Evolutionary conservation across 2,329 filamentous ascomycete species (phyloP).

Genomic region (Coniochaeta ligniaria): DNA sequence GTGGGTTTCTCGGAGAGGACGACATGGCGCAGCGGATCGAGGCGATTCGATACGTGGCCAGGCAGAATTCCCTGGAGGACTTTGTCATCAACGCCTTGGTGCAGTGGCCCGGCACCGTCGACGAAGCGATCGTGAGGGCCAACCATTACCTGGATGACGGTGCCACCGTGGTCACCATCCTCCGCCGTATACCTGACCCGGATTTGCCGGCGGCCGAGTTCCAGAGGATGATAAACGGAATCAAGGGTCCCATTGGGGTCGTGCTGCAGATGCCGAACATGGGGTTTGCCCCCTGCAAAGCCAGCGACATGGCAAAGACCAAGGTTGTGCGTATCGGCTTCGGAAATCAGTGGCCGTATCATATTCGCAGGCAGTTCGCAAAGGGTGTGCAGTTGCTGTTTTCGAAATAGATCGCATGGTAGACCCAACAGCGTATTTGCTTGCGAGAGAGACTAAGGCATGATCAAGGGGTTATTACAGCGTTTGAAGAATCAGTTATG

Average conservation of each 20-base stretch:
- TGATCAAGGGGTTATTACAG: not conserved
- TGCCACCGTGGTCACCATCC: conserved; percentile 43
- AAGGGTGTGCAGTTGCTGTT: not conserved
- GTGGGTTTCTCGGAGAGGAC: conserved; percentile 10
- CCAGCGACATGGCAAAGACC: conserved; percentile 26
- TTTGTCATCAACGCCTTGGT: conserved; percentile 44
- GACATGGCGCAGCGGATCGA: conserved; percentile 30
- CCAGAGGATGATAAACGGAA: conserved; percentile 25
- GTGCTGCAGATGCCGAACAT: conserved; percentile 15
- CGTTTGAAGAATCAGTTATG: not conserved
- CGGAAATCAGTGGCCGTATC: not conserved
- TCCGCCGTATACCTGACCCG: conserved; percentile 29
- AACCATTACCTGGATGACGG: conserved; percentile 41
- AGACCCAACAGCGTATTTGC: not conserved
- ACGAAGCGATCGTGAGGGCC: conserved; percentile 34
- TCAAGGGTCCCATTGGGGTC: conserved; percentile 29
- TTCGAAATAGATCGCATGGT: not conserved
- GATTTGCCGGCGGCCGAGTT: conserved; percentile 29
- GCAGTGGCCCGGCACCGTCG: conserved; percentile 24
- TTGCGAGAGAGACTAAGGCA: not conserved
- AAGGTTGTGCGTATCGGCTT: conserved; percentile 37
- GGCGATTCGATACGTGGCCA: conserved; percentile 24
- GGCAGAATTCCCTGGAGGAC: conserved; percentile 33
- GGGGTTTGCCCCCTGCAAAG: conserved; percentile 12
- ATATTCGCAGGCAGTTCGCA: not conserved